Conservation (phyloP, 495 filamentous ascomycete genomes). For the Penicillium roqueforti region DNA sequence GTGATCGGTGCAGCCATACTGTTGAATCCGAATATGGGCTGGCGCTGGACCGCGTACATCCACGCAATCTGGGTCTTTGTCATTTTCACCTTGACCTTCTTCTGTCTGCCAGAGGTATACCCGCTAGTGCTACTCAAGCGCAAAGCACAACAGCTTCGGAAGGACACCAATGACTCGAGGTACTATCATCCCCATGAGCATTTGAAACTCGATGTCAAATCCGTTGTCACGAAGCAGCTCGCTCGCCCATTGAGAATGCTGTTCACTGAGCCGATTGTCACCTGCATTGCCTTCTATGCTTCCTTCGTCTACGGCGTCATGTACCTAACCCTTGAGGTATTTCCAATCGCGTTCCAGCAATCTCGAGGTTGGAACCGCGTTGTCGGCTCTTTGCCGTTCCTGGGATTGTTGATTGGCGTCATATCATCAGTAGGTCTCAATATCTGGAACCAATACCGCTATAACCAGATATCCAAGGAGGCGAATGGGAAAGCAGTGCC, state of each 20-base stretch:
- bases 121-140: slow-evolving; percentile 25
- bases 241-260: slow-evolving; percentile 37
- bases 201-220: slow-evolving; percentile 29
- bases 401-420: slow-evolving; percentile 29
- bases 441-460: slow-evolving; percentile 25
- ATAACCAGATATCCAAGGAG: slow-evolving; percentile 18
- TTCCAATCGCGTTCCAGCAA: slow-evolving; percentile 33
- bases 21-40: slow-evolving; percentile 33
- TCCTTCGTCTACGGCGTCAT: slow-evolving; percentile 34
- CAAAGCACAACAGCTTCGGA: slow-evolving; percentile 32
- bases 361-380: slow-evolving; percentile 23
- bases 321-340: slow-evolving; percentile 32
- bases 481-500: slow-evolving; percentile 24
- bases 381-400: slow-evolving; percentile 26
- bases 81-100: slow-evolving; percentile 22
- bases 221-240: slow-evolving; percentile 32
- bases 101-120: slow-evolving; percentile 36
- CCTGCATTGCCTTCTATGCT: slow-evolving; percentile 36
- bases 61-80: slow-evolving; percentile 29
- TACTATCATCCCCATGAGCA: slow-evolving; percentile 42
- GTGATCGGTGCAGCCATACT: slow-evolving; percentile 45
- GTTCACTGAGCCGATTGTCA: slow-evolving; percentile 39
- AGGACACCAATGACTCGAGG: slow-evolving; percentile 28
- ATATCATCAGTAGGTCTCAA: slow-evolving; percentile 23
- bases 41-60: slow-evolving; percentile 44